phyloP scores from a whole-genome alignment of 2,329 filamentous ascomycete species.

The Aaosphaeria pasadenensis region DNA sequence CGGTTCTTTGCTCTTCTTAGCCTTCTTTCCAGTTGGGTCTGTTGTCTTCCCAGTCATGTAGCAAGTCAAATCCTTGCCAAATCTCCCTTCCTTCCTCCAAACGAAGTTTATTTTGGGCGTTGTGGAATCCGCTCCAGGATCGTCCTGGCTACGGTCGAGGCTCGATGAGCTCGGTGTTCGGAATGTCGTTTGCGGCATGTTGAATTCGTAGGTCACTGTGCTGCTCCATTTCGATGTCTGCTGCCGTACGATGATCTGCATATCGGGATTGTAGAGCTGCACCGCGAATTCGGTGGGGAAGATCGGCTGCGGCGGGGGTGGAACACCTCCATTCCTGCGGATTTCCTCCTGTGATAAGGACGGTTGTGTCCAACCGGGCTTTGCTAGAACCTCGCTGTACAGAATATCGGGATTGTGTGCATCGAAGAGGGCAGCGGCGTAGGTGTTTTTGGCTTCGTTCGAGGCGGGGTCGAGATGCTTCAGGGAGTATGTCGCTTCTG shows the following conservation, averaged over 20 bases:
- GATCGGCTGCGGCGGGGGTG: conserved; percentile 66
- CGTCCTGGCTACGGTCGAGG: conserved; percentile 69
- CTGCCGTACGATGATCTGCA: conserved; percentile 68
- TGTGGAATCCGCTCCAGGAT: conserved; percentile 51
- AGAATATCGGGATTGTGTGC: conserved; percentile 76
- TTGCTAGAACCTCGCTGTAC: conserved; percentile 80
- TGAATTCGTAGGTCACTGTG: conserved; percentile 83
- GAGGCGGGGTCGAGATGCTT: conserved; percentile 71
- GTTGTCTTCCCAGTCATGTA: conserved; percentile 77
- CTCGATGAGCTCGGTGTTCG: conserved; percentile 72
- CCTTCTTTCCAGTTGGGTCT: conserved; percentile 60
- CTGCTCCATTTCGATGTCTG: conserved; percentile 77
- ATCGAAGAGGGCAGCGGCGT: conserved; percentile 82
- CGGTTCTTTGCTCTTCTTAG: conserved; percentile 74
- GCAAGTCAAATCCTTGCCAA: conserved; percentile 86
- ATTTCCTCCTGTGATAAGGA: conserved; percentile 78
- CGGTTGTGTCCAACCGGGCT: conserved; percentile 82
- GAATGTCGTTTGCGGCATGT: conserved; percentile 84
- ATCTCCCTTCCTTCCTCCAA: conserved; percentile 84
- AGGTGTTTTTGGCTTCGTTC: conserved; percentile 72
- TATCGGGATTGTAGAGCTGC: conserved; percentile 91
- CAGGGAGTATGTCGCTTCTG: conserved; percentile 75
- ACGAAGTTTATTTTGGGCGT: conserved; percentile 76
- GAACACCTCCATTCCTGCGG: conserved; percentile 63
- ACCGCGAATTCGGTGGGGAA: conserved; percentile 78